Evolutionary conservation across 129 eudicot genomes (phyloP).

Genomic region (Calendula officinalis): DNA sequence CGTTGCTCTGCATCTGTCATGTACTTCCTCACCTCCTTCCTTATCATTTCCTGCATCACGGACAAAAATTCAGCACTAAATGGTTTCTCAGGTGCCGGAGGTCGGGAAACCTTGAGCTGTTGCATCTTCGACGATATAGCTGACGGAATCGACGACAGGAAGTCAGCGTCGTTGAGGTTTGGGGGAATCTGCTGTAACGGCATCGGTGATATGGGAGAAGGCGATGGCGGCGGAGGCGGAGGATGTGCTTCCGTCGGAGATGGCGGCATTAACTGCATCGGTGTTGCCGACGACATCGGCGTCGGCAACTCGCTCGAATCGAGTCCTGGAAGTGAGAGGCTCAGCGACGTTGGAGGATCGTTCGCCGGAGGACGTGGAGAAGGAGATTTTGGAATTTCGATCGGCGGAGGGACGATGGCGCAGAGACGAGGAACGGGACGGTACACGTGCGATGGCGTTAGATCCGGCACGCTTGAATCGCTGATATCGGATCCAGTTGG

Average conservation of each 20-base stretch:
- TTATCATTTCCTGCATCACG: conserved; percentile 93
- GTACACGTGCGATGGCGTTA: conserved; percentile 38
- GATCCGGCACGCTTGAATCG: conserved; percentile 45
- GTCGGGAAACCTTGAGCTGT: conserved; percentile 28
- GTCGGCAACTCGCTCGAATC: conserved; percentile 25
- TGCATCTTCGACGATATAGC: conserved; percentile 19
- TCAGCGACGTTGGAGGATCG: conserved; percentile 58
- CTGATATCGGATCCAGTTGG: conserved; percentile 75
- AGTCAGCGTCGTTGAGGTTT: conserved; percentile 2
- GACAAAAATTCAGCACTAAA: conserved; percentile 60
- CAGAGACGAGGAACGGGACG: conserved; percentile 53
- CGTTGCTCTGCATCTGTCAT: conserved; percentile 57
- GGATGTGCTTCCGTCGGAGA: conserved; percentile 15
- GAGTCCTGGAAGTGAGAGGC: conserved; percentile 64
- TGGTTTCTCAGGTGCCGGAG: conserved; percentile 31
- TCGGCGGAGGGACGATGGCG: conserved; percentile 17
- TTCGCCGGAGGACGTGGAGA: not conserved
- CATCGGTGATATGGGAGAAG: conserved; percentile 21
- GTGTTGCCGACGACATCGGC: conserved; percentile 2
- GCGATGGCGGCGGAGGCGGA: conserved; percentile 13
- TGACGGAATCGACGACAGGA: conserved; percentile 20
- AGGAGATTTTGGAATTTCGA: conserved; percentile 11
- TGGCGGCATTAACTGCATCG: conserved; percentile 26
- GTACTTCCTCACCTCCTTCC: conserved; percentile 73
- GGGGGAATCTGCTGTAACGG: conserved; percentile 23